Evolutionary conservation across 805 yeast species (phyloP).

Genomic region (Barnettozyma populi): DNA sequence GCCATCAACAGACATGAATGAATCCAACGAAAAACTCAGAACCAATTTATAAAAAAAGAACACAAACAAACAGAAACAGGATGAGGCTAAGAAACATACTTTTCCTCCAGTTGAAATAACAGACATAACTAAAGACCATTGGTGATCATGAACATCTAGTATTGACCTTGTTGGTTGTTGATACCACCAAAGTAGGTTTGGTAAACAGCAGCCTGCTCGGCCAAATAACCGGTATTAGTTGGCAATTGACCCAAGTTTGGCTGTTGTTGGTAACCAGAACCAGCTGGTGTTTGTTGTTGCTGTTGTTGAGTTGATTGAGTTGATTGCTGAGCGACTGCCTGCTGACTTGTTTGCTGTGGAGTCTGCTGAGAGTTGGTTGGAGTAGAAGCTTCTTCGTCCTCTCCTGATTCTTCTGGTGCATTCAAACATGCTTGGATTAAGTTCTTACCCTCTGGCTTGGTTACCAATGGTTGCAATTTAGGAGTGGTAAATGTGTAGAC

Average conservation of each 20-base stretch:
- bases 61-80: background rate
- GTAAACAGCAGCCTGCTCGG: conserved; percentile 51
- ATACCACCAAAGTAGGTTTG: conserved; percentile 58
- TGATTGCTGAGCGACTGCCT: conserved; percentile 16
- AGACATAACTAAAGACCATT: background rate
- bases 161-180: conserved; percentile 56
- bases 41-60: background rate
- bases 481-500: conserved; percentile 99
- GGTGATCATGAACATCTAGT: conserved; percentile 14
- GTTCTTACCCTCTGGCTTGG: conserved; percentile 95
- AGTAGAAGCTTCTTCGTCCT: conserved; percentile 34
- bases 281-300: conserved; percentile 20
- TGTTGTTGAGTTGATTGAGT: conserved; percentile 20
- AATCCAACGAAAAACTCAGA: background rate
- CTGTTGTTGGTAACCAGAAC: conserved; percentile 39
- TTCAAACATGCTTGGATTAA: conserved; percentile 94
- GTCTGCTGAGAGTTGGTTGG: conserved; percentile 30
- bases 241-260: conserved; percentile 34
- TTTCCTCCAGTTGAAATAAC: background rate
- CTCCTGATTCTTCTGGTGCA: conserved; percentile 78
- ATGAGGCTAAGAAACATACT: background rate
- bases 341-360: conserved; percentile 18
- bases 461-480: conserved; percentile 94
- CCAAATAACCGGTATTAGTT: conserved; percentile 42
- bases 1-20: background rate